A percentile compares a stretch with the other conserved stretches of the same genome.
phyloP scores from a whole-genome alignment of 2,329 filamentous ascomycete genomes.

The Trichoderma sp. region DNA sequence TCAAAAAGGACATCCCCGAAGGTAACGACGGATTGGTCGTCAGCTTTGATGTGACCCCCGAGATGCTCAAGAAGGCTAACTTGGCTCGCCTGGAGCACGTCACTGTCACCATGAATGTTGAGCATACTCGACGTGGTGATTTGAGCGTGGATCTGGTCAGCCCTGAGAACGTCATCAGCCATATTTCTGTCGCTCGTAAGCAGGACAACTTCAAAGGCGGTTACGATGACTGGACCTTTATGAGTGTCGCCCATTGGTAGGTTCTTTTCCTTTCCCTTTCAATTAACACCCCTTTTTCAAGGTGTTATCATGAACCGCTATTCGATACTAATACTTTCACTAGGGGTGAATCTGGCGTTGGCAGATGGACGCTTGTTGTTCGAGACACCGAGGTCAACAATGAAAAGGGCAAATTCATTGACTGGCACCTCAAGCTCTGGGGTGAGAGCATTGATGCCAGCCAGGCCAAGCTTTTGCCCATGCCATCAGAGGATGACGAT shows the following conservation, averaged over 20 bases:
- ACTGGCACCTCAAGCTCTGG: constrained; percentile 95
- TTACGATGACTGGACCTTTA: constrained; percentile 97
- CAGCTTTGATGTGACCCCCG: constrained; percentile 75
- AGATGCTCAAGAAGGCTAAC: constrained; percentile 80
- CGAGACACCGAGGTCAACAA: constrained; percentile 81
- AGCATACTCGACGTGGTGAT: constrained; percentile 83
- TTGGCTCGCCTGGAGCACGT: constrained; percentile 87
- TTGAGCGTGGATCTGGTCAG: constrained; percentile 88
- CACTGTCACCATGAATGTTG: constrained; percentile 94
- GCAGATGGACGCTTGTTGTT: constrained; percentile 87
- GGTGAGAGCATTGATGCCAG: constrained; percentile 77
- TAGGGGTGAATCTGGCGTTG: constrained; percentile 83
- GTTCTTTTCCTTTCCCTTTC: constrained; percentile 30
- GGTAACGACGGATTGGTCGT: constrained; percentile 76
- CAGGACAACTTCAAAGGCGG: constrained; percentile 65
- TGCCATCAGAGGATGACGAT: constrained; percentile 81
- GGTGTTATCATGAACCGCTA: too few species aligned
- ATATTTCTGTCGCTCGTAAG: constrained; percentile 73
- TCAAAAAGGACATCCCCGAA: constrained; percentile 81
- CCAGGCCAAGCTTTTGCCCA: constrained; percentile 71
- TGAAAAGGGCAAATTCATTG: constrained; percentile 72
- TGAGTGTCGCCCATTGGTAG: constrained; percentile 95
- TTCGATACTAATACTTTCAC: background rate
- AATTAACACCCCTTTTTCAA: background rate
- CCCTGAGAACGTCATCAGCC: constrained; percentile 75